Percentiles rank a stretch among this genome's conserved stretches.
Evolutionary conservation across 768 basidiomycete species (phyloP).

Genomic region (Xerocomellus intermedius): DNA sequence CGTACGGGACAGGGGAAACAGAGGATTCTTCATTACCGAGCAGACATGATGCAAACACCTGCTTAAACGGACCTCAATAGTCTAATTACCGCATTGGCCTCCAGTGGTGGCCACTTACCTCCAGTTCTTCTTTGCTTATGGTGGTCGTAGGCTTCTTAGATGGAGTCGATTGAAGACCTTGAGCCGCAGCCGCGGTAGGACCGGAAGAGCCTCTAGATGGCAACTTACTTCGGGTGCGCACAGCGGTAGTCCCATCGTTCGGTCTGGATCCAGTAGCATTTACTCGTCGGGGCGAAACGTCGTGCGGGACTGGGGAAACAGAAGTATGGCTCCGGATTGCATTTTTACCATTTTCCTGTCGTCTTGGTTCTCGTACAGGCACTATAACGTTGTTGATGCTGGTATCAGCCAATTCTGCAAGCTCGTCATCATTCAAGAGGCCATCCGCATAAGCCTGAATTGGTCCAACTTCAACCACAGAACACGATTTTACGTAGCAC

Average conservation of each 20-base stretch:
- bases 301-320: neutral
- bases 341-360: neutral
- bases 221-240: neutral
- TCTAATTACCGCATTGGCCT: neutral
- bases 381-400: neutral
- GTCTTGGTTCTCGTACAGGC: neutral
- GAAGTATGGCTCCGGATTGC: neutral
- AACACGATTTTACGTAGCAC: neutral
- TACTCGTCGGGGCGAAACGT: neutral
- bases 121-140: conserved; percentile 19
- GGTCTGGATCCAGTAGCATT: neutral
- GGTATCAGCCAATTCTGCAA: conserved; percentile 20
- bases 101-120: conserved; percentile 15
- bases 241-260: neutral
- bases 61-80: conserved; percentile 14
- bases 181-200: neutral
- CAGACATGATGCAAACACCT: conserved; percentile 38
- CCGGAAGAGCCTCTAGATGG: neutral
- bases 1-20: neutral
- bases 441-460: conserved; percentile 36
- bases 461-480: conserved; percentile 4
- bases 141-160: neutral
- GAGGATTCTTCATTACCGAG: conserved; percentile 36
- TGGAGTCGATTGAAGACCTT: neutral
- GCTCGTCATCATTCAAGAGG: conserved; percentile 35